Evolutionary conservation across 345 rosid genomes (phyloP).

Genomic region (Hevea brasiliensis): DNA sequence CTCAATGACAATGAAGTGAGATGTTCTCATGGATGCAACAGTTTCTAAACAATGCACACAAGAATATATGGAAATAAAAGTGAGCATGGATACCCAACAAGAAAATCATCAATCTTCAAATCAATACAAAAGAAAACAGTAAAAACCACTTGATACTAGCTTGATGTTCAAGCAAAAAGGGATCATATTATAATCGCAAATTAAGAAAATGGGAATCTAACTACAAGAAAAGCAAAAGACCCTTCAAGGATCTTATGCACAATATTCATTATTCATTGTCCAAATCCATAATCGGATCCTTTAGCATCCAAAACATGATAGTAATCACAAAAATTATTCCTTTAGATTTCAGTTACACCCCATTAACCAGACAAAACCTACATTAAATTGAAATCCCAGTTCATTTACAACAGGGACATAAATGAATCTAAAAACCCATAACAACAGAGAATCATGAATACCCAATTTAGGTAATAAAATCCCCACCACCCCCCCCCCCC

Average conservation of each 20-base stretch:
- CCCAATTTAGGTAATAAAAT: not conserved
- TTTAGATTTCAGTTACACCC: not conserved
- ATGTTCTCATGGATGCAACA: not conserved
- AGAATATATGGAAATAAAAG: not conserved
- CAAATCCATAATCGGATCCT: not conserved
- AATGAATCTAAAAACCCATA: not conserved
- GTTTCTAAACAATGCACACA: not conserved
- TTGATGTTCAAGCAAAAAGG: conserved; percentile 10
- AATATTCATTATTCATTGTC: not conserved
- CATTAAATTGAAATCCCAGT: not conserved
- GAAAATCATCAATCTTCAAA: not conserved
- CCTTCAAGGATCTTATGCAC: conserved; percentile 2
- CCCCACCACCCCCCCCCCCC: no score
- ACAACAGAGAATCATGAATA: not conserved
- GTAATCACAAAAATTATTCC: not conserved
- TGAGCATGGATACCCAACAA: not conserved
- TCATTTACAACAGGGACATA: not conserved
- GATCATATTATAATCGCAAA: conserved; percentile 3
- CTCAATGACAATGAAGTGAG: not conserved
- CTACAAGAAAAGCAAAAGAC: conserved; percentile 3
- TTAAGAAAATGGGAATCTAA: conserved; percentile 9
- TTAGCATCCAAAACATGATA: not conserved
- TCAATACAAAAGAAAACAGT: conserved; percentile 1
- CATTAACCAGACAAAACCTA: not conserved
- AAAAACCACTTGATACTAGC: not conserved